These are phyloP conservation scores for Cryphonectria radicalis DNA, from an alignment of 2,329 filamentous ascomycete species.

Conservation along the genomic window DNA sequence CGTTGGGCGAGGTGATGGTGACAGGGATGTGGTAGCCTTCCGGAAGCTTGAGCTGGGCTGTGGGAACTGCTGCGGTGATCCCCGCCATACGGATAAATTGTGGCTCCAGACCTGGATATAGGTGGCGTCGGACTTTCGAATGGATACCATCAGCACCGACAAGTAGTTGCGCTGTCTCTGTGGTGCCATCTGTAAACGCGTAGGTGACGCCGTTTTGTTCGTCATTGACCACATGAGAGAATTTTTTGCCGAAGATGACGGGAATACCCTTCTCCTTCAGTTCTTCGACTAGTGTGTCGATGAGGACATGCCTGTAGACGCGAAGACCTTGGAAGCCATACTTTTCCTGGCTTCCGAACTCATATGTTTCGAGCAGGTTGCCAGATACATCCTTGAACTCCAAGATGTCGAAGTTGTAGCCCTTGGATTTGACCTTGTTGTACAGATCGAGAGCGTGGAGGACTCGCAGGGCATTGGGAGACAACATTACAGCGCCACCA, in stretches of 20 bases:
- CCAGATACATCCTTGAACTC: slow-evolving; percentile 47
- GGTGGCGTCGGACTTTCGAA: slow-evolving; percentile 55
- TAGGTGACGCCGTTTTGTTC: slow-evolving; percentile 47
- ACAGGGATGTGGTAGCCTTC: slow-evolving; percentile 45
- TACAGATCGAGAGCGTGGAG: slow-evolving; percentile 57
- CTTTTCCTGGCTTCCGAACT: slow-evolving; percentile 50
- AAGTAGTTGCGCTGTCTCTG: slow-evolving; percentile 46
- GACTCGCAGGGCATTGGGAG: slow-evolving; percentile 60
- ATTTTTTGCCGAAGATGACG: slow-evolving; percentile 53
- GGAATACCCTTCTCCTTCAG: slow-evolving; percentile 45
- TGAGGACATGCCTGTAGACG: slow-evolving; percentile 57
- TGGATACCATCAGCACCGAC: slow-evolving; percentile 66
- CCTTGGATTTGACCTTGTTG: slow-evolving; percentile 46
- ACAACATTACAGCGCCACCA: slow-evolving; percentile 62
- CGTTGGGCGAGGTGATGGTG: slow-evolving; percentile 47
- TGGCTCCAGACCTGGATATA: slow-evolving; percentile 53
- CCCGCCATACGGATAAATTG: slow-evolving; percentile 54
- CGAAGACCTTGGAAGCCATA: slow-evolving; percentile 59
- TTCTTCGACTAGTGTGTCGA: slow-evolving; percentile 50
- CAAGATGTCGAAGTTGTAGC: slow-evolving; percentile 56
- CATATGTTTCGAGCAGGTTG: slow-evolving; percentile 45
- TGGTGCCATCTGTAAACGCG: slow-evolving; percentile 51
- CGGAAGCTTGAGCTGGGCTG: slow-evolving; percentile 42
- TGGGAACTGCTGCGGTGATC: slow-evolving; percentile 40
- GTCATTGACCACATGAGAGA: slow-evolving; percentile 48